phyloP scores from a whole-genome alignment of 768 basidiomycete genomes.

The Gloeophyllum trabeum region DNA sequence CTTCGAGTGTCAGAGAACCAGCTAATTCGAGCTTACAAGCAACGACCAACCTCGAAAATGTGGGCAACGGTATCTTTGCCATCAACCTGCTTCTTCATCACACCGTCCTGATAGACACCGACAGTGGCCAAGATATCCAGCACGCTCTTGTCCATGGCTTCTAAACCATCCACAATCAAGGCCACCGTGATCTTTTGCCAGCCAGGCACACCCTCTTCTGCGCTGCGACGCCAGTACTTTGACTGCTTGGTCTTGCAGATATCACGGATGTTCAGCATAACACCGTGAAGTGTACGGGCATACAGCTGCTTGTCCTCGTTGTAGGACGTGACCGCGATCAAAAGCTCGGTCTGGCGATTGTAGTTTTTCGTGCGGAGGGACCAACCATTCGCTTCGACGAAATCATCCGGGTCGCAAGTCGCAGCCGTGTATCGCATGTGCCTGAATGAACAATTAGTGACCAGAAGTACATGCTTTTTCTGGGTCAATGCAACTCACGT shows the following conservation, averaged over 20 bases:
- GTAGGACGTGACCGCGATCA: constrained; percentile 91
- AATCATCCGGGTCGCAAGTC: constrained; percentile 87
- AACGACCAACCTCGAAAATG: constrained; percentile 71
- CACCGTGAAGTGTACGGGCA: constrained; percentile 84
- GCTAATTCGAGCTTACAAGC: constrained; percentile 2
- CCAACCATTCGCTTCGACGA: constrained; percentile 69
- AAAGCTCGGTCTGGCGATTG: constrained; percentile 82
- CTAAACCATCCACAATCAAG: constrained; percentile 87
- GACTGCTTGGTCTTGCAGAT: constrained; percentile 95
- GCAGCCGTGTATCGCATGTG: constrained; percentile 95
- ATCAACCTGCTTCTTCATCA: constrained; percentile 90
- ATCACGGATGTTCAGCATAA: constrained; percentile 96
- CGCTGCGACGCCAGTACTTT: constrained; percentile 78
- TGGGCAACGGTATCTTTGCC: constrained; percentile 86
- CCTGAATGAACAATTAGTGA: constrained; percentile 20
- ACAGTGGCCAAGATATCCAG: constrained; percentile 82
- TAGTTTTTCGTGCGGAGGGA: constrained; percentile 77
- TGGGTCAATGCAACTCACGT: constrained; percentile 43
- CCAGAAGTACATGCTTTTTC: neutral
- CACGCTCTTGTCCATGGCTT: constrained; percentile 92
- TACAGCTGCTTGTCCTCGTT: constrained; percentile 92
- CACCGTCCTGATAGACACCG: constrained; percentile 89
- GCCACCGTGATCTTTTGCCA: constrained; percentile 92
- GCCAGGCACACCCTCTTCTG: constrained; percentile 73
- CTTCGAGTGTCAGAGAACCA: neutral